Percentiles rank a stretch among this genome's conserved stretches.
Evolutionary conservation across 345 rosid species (phyloP).

Genomic region (Cardamine occulta): DNA sequence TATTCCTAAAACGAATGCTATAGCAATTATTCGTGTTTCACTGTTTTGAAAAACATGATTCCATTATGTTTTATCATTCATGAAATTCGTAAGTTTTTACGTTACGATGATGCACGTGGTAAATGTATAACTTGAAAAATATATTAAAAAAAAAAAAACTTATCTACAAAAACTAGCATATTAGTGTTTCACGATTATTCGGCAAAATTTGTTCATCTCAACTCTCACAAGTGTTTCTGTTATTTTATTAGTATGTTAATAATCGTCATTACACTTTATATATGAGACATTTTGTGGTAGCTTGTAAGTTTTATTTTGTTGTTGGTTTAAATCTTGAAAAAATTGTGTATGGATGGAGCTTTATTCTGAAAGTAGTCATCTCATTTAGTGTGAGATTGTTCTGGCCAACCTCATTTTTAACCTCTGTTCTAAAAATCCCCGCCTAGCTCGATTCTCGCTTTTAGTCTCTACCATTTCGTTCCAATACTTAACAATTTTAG

Average conservation of each 20-base stretch:
- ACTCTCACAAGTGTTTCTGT: not conserved
- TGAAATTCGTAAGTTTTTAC: not conserved
- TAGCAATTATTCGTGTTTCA: not conserved
- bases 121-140: not conserved
- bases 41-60: not conserved
- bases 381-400: constrained; percentile 15
- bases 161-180: not conserved
- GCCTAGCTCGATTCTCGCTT: too few species aligned
- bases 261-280: not conserved
- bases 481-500: too few species aligned
- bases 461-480: too few species aligned
- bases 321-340: constrained; percentile 22
- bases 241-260: not conserved
- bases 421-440: too few species aligned
- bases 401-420: constrained; percentile 19
- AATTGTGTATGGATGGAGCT: constrained; percentile 4
- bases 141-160: not conserved
- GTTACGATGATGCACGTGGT: not conserved
- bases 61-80: not conserved
- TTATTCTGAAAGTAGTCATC: constrained; percentile 4
- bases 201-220: not conserved
- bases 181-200: not conserved
- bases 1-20: not conserved
- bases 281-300: not conserved
- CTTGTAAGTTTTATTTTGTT: constrained; percentile 1